These are phyloP conservation scores for Holtermannia corniformis DNA, from an alignment of 768 basidiomycete species.

Conservation along the genomic window DNA sequence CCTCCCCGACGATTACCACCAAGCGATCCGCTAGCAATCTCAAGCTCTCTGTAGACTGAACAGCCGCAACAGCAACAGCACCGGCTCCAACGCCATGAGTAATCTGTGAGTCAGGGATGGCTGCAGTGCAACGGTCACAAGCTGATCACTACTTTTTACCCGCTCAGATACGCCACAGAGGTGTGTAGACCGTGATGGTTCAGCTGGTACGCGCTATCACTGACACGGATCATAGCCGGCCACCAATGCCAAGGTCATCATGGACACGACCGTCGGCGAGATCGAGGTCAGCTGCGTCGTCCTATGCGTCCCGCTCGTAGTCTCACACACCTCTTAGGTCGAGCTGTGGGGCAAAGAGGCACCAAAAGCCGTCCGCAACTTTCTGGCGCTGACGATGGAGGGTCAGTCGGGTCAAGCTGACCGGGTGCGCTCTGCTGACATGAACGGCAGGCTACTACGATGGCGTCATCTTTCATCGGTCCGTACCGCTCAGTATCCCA, in stretches of 20 bases:
- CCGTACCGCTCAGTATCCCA: too few relatives aligned
- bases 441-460: conserved; percentile 78
- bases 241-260: conserved; percentile 72
- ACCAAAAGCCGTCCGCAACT: conserved; percentile 87
- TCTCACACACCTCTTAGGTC: conserved; percentile 49
- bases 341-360: conserved; percentile 96
- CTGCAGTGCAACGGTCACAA: too few relatives aligned
- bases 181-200: conserved; percentile 7
- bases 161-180: conserved; percentile 31
- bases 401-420: conserved; percentile 50
- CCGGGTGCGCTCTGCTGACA: conserved; percentile 3
- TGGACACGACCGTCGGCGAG: conserved; percentile 77
- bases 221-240: conserved; percentile 39
- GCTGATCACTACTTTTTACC: too few relatives aligned
- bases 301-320: neutral
- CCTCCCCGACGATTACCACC: too few relatives aligned
- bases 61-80: neutral
- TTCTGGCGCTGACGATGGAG: conserved; percentile 78
- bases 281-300: conserved; percentile 44
- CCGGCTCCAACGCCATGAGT: conserved; percentile 15
- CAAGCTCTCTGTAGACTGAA: neutral
- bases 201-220: neutral
- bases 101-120: conserved; percentile 28
- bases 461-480: conserved; percentile 86
- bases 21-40: neutral